Base-by-base conservation (phyloP, 2,329 filamentous ascomycete species). In the Calonectria crousiana region DNA sequence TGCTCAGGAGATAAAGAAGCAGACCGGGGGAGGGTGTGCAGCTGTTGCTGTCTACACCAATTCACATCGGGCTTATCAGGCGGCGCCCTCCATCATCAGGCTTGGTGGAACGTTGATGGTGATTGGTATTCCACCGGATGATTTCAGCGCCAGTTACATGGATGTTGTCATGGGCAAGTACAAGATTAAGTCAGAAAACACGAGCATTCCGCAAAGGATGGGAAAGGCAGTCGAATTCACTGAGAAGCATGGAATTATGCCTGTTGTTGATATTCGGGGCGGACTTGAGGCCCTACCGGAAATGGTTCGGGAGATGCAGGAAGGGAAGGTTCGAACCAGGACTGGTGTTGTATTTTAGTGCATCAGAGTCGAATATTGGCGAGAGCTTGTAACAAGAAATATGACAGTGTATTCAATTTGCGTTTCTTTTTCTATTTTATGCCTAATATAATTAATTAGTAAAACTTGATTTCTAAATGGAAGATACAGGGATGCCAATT, bases 161-260 rank as follows among this genome's bases (percentile, higher is more conserved):
- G 85, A 86, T 47, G 79, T 87, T 32, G 82, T 84, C 0, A 82
- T 84, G n/a, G 84, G 84, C 0, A 79, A 77, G 34, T 87, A 86
- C 76, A 81, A 83, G 41, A 83, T 87, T 76, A 86, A 85, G 77
- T 84, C 83, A 13, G 85, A 86, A 51, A 85, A 83, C 74, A 87
- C 85, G 1, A 81, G 85, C 53, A 86, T 85, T 73, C 85, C 86
- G 5, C 84, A 85, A 79, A 77, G 85, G 23, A 86, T 87, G 83
- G 80, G 82, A 71, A 86, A 86, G 76, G 86, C 86, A 6, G 81
- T 87, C n/a, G 83, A 83, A 8, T 87, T 87, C 60, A 86, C 85
- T 5, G 84, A 81, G 20, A 83, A 86, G 77, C 84, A 87, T 53
- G 73, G 68, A 11, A 76, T 75, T 23, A 64, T 60, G 69, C 74